phyloP scores from a whole-genome alignment of 2,329 filamentous ascomycete genomes.

The Corinectria fuckeliana region DNA sequence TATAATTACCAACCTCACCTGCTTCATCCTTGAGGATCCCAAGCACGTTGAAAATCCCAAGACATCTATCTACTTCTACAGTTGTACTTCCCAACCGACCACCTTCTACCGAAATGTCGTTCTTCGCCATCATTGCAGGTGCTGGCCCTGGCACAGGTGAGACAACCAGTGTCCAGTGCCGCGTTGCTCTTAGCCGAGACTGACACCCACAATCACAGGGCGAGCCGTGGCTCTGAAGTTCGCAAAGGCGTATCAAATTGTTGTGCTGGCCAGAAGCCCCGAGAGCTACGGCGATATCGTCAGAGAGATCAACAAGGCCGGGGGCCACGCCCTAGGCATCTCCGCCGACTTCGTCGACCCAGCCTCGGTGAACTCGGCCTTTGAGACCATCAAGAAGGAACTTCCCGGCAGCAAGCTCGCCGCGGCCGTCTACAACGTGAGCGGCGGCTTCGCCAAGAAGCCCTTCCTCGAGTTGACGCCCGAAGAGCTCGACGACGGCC shows the following conservation, averaged over 20 bases:
- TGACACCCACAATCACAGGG: constrained; percentile 39
- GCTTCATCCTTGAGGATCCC: not conserved
- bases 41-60: not conserved
- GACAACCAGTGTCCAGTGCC: not conserved
- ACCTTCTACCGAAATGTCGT: constrained; percentile 36
- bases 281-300: constrained; percentile 71
- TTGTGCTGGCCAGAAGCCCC: constrained; percentile 73
- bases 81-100: no score
- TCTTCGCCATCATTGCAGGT: constrained; percentile 74
- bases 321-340: constrained; percentile 75
- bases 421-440: constrained; percentile 76
- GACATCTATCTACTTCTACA: no score
- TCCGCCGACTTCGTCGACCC: constrained; percentile 57
- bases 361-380: constrained; percentile 59
- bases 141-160: constrained; percentile 72
- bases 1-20: not conserved
- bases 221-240: constrained; percentile 62
- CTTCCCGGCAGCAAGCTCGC: constrained; percentile 62
- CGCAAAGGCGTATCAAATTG: constrained; percentile 71
- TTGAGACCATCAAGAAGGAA: constrained; percentile 66
- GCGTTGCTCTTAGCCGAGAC: no score
- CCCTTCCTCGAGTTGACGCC: constrained; percentile 64
- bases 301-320: constrained; percentile 69
- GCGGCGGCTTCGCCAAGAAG: constrained; percentile 56
- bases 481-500: constrained; percentile 56